Conservation (phyloP, 2,329 filamentous ascomycete genomes). For the Ambrosiella beaveri region DNA sequence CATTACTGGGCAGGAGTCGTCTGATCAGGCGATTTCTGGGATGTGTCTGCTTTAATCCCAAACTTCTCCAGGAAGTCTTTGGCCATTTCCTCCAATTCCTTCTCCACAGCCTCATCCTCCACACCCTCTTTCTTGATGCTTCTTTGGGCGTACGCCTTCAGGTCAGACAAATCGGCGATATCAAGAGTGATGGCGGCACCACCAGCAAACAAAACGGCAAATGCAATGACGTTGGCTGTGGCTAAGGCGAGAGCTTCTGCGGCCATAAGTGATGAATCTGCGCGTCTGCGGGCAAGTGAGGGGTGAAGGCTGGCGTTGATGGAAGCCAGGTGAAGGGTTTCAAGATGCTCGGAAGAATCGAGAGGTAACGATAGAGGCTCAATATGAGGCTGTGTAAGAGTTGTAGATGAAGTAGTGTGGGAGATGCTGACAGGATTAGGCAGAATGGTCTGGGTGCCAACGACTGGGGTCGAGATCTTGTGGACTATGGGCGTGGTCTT, state of each 20-base stretch:
- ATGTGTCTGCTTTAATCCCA: constrained; percentile 16
- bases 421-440: neutral
- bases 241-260: constrained; percentile 71
- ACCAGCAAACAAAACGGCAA: constrained; percentile 58
- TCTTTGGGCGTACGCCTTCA: constrained; percentile 34
- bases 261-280: constrained; percentile 55
- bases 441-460: neutral
- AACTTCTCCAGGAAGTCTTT: constrained; percentile 37
- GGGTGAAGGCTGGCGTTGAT: constrained; percentile 14
- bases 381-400: neutral
- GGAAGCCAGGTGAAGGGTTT: constrained; percentile 19
- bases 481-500: neutral
- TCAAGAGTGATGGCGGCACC: constrained; percentile 63
- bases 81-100: constrained; percentile 45
- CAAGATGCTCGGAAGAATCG: constrained; percentile 15
- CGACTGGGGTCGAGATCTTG: neutral
- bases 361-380: constrained; percentile 11
- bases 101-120: constrained; percentile 32
- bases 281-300: constrained; percentile 17
- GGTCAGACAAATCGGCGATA: constrained; percentile 50
- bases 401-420: neutral
- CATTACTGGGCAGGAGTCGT: neutral
- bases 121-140: constrained; percentile 19
- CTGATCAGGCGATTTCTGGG: neutral
- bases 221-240: constrained; percentile 65